Percentiles rank a stretch among this genome's conserved stretches.
phyloP scores from a whole-genome alignment of 139 green algal genomes.

The Picochlorum sp. region DNA sequence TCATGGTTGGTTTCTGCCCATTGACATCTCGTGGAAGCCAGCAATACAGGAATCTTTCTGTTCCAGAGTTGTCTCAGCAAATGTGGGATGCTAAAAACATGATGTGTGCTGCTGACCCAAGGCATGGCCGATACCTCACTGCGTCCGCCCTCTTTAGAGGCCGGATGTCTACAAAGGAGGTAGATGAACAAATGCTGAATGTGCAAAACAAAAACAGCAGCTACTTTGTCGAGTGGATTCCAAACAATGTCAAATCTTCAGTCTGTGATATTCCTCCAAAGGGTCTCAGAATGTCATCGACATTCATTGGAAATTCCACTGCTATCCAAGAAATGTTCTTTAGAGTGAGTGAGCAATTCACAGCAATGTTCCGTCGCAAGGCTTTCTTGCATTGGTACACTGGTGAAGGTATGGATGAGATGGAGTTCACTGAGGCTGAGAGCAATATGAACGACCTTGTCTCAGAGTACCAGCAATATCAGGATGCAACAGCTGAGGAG shows the following conservation, averaged over 20 bases:
- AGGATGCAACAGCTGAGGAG: constrained; percentile 91
- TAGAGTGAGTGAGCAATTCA: constrained; percentile 96
- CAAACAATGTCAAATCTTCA: constrained; percentile 97
- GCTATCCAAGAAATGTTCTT: constrained; percentile 94
- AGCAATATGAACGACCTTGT: constrained; percentile 98
- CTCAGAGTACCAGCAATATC: constrained; percentile 98
- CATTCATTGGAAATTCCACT: constrained; percentile 94
- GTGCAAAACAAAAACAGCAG: constrained; percentile 99
- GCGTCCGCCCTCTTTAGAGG: constrained; percentile 93
- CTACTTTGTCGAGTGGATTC: constrained; percentile 99
- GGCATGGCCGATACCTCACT: constrained; percentile 96
- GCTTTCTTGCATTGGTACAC: constrained; percentile 99
- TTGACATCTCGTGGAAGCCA: constrained; percentile 92
- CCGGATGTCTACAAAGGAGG: constrained; percentile 96
- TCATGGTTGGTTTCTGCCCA: constrained; percentile 98
- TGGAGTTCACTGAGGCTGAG: constrained; percentile 99
- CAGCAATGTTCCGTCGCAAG: constrained; percentile 98
- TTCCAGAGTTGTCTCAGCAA: constrained; percentile 99
- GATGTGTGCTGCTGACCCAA: constrained; percentile 98
- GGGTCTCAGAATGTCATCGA: constrained; percentile 95
- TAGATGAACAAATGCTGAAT: constrained; percentile 99
- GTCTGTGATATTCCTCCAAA: constrained; percentile 94
- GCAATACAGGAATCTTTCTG: constrained; percentile 91
- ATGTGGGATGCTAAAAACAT: constrained; percentile 99
- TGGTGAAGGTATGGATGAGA: constrained; percentile 99